Base-by-base conservation (phyloP, 225 moss, liverwort and hornwort species). In the Ulota crispa region DNA sequence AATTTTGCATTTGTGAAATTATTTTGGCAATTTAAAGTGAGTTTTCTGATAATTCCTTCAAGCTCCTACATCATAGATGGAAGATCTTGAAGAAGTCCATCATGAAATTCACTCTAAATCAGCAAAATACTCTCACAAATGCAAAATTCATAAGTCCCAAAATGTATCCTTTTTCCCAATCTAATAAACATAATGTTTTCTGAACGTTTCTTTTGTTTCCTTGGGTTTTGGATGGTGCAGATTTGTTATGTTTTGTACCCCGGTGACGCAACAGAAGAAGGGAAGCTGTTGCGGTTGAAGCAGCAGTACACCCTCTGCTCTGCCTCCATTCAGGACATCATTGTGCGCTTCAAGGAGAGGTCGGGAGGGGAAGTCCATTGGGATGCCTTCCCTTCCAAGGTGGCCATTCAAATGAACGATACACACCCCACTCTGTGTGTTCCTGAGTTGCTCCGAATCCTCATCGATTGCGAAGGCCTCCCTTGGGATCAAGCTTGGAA, bases 351-450 rank as follows among this genome's bases (percentile, higher is more conserved):
- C 78, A 99, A 96, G 87, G 95, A 96, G 85, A 89, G 96, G 73
- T 92, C 94, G 15, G 92, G 90, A 21, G 88, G 87, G 34, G 81
- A 91, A 37, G 88, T 91, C 2, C 81, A 92, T 9, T 99, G 98
- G 99, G 91, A 91, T 64, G 83, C 85, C 9, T 94, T 99, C 31
- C 89, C 99, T 52, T 91, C 94, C 30, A 99, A 94, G 82, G 99
- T 99, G 63, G 99, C 99, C 0, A 93, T 99, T 79, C 96, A 99
- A 83, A 99, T 99, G 98, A 99, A 99, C 73, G 98, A 99, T 31
- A 99, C 98, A 11, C 98, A 99, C 72, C 98, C 98, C 31, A 96
- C 98, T 4, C 88, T 99, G 7, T 94, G 94, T 64, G 99, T 94
- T 34, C 99, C 99, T 15, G 99, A 99, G 81, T 84, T 99, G 74